Evolutionary conservation across 169 alveolate genomes (phyloP).

Genomic region (Eimeria maxima): DNA sequence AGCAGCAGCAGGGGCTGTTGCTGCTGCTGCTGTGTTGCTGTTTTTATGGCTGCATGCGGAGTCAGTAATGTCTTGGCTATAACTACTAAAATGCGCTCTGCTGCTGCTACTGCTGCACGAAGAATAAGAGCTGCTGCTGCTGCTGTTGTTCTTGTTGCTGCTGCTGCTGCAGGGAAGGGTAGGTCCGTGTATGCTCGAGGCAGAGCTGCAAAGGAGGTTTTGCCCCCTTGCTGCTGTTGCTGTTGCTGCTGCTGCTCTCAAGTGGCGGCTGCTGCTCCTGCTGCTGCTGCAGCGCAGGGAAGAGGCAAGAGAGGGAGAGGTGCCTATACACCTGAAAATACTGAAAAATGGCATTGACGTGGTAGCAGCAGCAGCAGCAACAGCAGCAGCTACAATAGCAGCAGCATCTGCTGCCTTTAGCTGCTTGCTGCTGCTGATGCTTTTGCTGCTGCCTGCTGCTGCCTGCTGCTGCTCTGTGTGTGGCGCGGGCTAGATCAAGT

Average conservation of each 20-base stretch:
- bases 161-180: not conserved
- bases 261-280: not conserved
- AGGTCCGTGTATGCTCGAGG: not conserved
- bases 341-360: not conserved
- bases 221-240: not conserved
- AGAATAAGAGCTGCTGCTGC: not conserved
- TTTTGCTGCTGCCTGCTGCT: not conserved
- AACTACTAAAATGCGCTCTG: not conserved
- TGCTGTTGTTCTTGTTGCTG: constrained; percentile 24
- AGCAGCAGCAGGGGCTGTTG: not conserved
- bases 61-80: no score
- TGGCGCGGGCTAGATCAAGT: no score
- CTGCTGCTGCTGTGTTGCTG: constrained; percentile 3
- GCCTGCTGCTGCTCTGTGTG: not conserved
- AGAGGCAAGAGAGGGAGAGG: not conserved
- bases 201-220: not conserved
- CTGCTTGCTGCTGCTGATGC: not conserved
- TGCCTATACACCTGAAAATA: not conserved
- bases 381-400: not conserved
- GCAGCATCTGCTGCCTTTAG: not conserved
- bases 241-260: not conserved
- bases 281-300: not conserved
- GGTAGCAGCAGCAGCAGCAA: constrained; percentile 14
- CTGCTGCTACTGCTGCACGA: constrained; percentile 8
- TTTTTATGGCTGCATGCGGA: no score